Evolutionary conservation across 108 stramenopile species (phyloP).

Genomic region (Discostella pseudostelligera): DNA sequence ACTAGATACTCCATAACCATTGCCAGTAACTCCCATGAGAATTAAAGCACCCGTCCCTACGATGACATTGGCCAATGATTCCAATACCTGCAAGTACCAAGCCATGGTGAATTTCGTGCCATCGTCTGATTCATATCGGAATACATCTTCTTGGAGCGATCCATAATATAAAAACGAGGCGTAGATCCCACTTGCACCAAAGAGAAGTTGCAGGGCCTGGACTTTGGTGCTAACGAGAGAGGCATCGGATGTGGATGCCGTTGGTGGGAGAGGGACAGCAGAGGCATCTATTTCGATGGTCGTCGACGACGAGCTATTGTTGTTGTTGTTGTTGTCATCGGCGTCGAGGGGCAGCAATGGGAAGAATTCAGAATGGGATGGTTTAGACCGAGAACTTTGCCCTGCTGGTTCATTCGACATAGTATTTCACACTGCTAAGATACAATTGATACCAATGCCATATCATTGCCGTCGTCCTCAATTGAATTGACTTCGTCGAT

Average conservation of each 20-base stretch:
- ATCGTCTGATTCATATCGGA: slow-evolving; percentile 56
- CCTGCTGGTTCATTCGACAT: too few species aligned
- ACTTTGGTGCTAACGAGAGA: slow-evolving; percentile 11
- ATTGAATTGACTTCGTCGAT: too few species aligned
- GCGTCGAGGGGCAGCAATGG: too few species aligned
- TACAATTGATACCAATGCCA: too few species aligned
- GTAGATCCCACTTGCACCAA: slow-evolving; percentile 81
- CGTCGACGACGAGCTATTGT: too few species aligned
- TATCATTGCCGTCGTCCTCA: too few species aligned
- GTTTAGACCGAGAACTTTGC: too few species aligned
- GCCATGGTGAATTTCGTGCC: slow-evolving; percentile 61
- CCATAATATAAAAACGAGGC: slow-evolving; percentile 82
- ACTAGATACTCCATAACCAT: neutral
- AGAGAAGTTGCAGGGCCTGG: slow-evolving; percentile 51
- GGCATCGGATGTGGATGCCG: neutral
- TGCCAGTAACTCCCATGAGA: slow-evolving; percentile 32
- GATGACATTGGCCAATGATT: slow-evolving; percentile 66
- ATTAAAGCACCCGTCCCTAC: slow-evolving; percentile 52
- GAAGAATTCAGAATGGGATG: too few species aligned
- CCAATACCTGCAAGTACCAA: slow-evolving; percentile 74
- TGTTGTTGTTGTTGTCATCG: too few species aligned
- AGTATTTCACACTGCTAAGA: too few species aligned
- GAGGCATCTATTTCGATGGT: neutral
- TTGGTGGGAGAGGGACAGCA: neutral
- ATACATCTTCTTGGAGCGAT: slow-evolving; percentile 85